Conservation (phyloP, 2,329 filamentous ascomycete species). For the Fusarium protoensiforme region DNA sequence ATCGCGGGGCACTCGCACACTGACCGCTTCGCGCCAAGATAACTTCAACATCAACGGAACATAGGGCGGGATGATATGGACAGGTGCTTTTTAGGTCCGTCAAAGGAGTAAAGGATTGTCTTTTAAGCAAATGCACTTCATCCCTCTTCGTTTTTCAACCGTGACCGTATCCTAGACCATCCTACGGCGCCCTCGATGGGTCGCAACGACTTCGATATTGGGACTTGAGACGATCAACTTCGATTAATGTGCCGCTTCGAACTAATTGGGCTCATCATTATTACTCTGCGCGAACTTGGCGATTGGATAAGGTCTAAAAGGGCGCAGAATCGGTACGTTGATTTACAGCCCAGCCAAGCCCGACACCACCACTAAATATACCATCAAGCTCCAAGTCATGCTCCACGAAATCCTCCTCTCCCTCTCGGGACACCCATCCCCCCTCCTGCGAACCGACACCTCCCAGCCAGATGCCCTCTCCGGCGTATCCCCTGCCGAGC, state of each 20-base stretch:
- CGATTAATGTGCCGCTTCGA: conserved; percentile 65
- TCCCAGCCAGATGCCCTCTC: conserved; percentile 58
- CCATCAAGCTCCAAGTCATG: conserved; percentile 64
- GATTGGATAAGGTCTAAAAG: conserved; percentile 53
- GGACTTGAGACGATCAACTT: conserved; percentile 17
- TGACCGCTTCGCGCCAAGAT: conserved; percentile 33
- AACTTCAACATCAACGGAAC: conserved; percentile 3
- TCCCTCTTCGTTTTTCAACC: background rate
- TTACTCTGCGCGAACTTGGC: conserved; percentile 58
- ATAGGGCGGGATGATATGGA: background rate
- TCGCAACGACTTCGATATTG: background rate
- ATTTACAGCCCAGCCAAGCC: background rate
- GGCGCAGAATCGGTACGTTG: conserved; percentile 39
- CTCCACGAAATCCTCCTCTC: conserved; percentile 98
- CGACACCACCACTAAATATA: conserved; percentile 24
- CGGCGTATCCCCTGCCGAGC: conserved; percentile 80
- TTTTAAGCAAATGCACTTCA: background rate
- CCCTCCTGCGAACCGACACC: conserved; percentile 74
- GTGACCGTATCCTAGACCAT: background rate
- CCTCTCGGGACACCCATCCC: conserved; percentile 92
- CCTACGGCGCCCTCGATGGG: background rate
- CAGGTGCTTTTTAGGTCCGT: background rate
- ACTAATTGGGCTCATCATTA: conserved; percentile 61
- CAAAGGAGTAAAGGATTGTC: background rate
- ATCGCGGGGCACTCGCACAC: conserved; percentile 36